Evolutionary conservation across 176 grass and related monocot genomes (phyloP).

Genomic region (Alloteropsis semialata): DNA sequence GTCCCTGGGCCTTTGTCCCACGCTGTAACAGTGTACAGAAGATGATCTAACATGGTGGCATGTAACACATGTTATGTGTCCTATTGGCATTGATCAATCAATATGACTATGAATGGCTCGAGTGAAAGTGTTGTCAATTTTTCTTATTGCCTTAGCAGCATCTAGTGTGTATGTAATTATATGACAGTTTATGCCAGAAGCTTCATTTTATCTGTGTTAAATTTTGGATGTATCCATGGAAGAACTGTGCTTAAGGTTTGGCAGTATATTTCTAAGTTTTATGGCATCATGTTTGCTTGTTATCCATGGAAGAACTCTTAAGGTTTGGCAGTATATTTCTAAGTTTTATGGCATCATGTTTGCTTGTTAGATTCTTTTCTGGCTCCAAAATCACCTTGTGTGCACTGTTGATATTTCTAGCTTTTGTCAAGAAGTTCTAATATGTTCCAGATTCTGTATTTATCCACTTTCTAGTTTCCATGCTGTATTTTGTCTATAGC

Average conservation of each 20-base stretch:
- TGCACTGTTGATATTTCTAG: not conserved
- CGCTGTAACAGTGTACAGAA: not conserved
- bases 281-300: not conserved
- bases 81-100: not conserved
- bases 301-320: not conserved
- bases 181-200: not conserved
- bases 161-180: slow-evolving; percentile 2
- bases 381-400: not conserved
- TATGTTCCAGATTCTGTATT: not conserved
- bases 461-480: not conserved
- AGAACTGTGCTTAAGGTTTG: slow-evolving; percentile 17
- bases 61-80: not conserved
- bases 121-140: not conserved
- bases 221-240: not conserved
- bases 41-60: not conserved
- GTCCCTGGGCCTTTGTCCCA: not conserved
- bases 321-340: not conserved
- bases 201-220: not conserved
- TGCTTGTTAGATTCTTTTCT: not conserved
- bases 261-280: not conserved
- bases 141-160: not conserved
- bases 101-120: not conserved
- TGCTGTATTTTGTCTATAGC: not conserved
- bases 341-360: not conserved
- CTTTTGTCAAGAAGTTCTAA: not conserved